These are phyloP conservation scores for Mortierella polycephala DNA, from an alignment of 371 early-diverging fungal species.

Conservation along the genomic window DNA sequence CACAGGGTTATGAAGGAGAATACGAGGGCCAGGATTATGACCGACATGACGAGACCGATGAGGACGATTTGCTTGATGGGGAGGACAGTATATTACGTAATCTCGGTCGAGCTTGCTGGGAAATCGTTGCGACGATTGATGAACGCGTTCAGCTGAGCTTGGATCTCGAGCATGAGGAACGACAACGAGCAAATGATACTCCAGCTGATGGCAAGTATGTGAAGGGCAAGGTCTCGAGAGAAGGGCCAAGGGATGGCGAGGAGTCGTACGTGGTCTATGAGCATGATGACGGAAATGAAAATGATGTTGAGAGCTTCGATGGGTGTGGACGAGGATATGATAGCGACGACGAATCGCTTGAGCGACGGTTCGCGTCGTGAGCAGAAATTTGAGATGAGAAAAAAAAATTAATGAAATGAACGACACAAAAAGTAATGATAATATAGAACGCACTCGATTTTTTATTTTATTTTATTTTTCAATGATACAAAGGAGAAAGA, in stretches of 20 bases:
- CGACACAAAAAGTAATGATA: neutral
- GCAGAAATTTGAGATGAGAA: neutral
- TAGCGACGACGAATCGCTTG: conserved; percentile 43
- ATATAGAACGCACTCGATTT: too few species aligned
- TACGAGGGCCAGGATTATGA: neutral
- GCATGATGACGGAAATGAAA: conserved; percentile 17
- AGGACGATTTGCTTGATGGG: neutral
- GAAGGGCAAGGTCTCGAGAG: conserved; percentile 27
- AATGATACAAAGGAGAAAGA: too few species aligned
- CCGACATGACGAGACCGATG: neutral
- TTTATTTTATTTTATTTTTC: too few species aligned
- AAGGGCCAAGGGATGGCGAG: conserved; percentile 39
- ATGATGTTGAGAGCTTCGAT: conserved; percentile 31
- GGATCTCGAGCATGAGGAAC: conserved; percentile 24
- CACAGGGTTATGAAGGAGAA: neutral
- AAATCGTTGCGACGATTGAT: conserved; percentile 24
- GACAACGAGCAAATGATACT: conserved; percentile 7
- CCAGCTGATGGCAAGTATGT: neutral
- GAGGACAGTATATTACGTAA: conserved; percentile 18
- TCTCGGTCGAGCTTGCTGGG: conserved; percentile 35
- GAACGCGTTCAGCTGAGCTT: conserved; percentile 41
- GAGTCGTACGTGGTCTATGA: conserved; percentile 36
- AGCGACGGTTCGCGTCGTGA: conserved; percentile 15
- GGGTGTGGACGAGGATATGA: conserved; percentile 26
- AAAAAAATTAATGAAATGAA: neutral